Percentiles rank a stretch among this genome's conserved stretches.
Evolutionary conservation across 225 moss, liverwort and hornwort genomes (phyloP).

Genomic region (Marchantia polymorpha): DNA sequence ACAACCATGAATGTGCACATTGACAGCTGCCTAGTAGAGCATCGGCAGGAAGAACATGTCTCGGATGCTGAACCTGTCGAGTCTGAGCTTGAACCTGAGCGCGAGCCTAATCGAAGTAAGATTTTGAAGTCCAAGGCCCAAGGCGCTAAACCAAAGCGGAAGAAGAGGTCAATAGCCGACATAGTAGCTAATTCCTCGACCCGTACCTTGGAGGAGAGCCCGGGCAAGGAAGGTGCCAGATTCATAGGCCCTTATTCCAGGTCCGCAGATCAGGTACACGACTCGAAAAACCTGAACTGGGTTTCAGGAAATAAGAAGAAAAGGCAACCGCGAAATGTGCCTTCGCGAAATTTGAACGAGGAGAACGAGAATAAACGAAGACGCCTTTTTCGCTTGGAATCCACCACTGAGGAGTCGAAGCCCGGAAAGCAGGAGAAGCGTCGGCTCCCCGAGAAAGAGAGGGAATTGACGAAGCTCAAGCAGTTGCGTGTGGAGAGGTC

Average conservation of each 20-base stretch:
- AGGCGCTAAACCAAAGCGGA: conserved; percentile 12
- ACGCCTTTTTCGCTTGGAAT: not conserved
- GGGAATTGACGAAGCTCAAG: conserved; percentile 7
- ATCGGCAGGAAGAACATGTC: not conserved
- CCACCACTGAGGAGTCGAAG: not conserved
- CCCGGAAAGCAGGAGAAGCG: conserved; percentile 17
- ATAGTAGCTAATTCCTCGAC: conserved; percentile 20
- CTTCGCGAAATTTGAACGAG: conserved; percentile 15
- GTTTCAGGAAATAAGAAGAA: conserved; percentile 28
- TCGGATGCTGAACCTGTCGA: not conserved
- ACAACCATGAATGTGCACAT: conserved; percentile 27
- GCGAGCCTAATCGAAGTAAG: conserved; percentile 1
- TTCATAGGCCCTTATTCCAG: not conserved
- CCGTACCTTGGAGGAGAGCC: conserved; percentile 16
- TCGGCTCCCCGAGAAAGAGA: conserved; percentile 6
- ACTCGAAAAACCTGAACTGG: conserved; percentile 23
- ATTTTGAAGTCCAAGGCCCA: not conserved
- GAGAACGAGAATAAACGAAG: conserved; percentile 13
- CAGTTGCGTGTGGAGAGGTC: conserved; percentile 10
- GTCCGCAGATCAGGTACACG: not conserved
- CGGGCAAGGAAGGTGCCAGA: not conserved
- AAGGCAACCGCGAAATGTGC: conserved; percentile 17
- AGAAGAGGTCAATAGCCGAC: conserved; percentile 25
- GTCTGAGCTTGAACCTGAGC: not conserved
- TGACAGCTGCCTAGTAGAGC: conserved; percentile 23